phyloP scores from a whole-genome alignment of 169 alveolate genomes.

The Toxoplasma gondii region DNA sequence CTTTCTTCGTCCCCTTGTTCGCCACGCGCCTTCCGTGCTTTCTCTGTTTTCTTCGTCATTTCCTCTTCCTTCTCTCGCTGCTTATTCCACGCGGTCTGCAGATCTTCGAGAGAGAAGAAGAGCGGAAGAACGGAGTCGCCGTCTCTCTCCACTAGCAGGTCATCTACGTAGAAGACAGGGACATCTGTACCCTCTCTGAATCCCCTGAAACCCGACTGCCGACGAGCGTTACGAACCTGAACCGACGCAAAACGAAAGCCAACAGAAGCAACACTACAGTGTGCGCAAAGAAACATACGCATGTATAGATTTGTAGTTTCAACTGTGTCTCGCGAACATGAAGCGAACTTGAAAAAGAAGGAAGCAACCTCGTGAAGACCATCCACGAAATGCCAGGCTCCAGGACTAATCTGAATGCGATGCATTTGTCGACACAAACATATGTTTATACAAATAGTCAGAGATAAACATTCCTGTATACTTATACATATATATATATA shows the following conservation, averaged over 20 bases:
- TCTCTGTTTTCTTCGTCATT: not conserved
- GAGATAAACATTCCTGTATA: not conserved
- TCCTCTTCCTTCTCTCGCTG: not conserved
- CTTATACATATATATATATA: not conserved
- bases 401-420: no score
- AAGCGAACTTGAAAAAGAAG: no score
- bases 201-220: not conserved
- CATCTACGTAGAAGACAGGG: conserved; percentile 4
- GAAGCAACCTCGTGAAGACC: no score
- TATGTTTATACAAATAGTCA: no score
- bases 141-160: not conserved
- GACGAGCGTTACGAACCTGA: conserved; percentile 10
- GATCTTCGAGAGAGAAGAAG: conserved; percentile 27
- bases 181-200: not conserved
- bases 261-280: not conserved
- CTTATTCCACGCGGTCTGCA: not conserved
- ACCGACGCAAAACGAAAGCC: not conserved
- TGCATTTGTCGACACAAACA: no score
- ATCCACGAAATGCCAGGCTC: no score
- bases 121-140: conserved; percentile 4
- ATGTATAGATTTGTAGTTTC: not conserved
- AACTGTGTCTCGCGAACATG: no score
- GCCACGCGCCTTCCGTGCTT: not conserved
- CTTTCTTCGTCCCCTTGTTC: not conserved
- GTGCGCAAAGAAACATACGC: not conserved